Base-by-base conservation (phyloP, 805 yeast genomes). In the Candida ipomoeae region DNA sequence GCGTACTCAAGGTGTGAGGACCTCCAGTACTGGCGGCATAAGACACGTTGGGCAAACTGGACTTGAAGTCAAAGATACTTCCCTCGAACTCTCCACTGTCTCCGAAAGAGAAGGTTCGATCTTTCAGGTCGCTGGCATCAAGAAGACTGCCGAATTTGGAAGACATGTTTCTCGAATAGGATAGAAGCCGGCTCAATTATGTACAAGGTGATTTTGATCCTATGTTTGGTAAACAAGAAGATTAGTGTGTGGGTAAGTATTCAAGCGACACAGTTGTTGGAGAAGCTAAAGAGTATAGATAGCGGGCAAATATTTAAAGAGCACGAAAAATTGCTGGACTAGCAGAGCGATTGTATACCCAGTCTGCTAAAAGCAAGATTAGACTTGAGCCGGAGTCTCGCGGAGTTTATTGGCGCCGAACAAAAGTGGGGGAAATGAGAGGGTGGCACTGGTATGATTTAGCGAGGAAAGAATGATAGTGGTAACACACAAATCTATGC, bases 11-110 rank as follows among this genome's bases (percentile, higher is more conserved):
- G 7, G 58, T 55, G 26, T 58, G 62, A 5, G 59, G 61, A 1
- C 66, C 64, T 18, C 59, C 61, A 11, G 59, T 56, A 33, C 61
- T 61, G 46, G 60, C 54, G 7, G 61, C 61, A 41, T 55, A 59
- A 35, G 58, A 55, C 33, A 55, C 60, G 32, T 54, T 58, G 31
- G 61, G 55, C 40, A 58, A 68, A 8, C 80, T 80, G 51, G 71
- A 69, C 55, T 73, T 76, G 55, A 74, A 65, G n/a, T 79, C 80
- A 60, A 78, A 77, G 5, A 71, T 67, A 37, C 62, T 66, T 10
- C 67, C 51, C 51, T 70, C 78, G n/a, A 69, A 66, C 46, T 76
- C 81, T 40, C 78, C 66, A n/a, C 68, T 70, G 49, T 70, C 77
- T 46, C 67, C 65, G 54, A 69, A 66, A 6, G 80, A 74, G 51